Base-by-base conservation (phyloP, 83 land plant genomes). In the Thuja plicata region DNA sequence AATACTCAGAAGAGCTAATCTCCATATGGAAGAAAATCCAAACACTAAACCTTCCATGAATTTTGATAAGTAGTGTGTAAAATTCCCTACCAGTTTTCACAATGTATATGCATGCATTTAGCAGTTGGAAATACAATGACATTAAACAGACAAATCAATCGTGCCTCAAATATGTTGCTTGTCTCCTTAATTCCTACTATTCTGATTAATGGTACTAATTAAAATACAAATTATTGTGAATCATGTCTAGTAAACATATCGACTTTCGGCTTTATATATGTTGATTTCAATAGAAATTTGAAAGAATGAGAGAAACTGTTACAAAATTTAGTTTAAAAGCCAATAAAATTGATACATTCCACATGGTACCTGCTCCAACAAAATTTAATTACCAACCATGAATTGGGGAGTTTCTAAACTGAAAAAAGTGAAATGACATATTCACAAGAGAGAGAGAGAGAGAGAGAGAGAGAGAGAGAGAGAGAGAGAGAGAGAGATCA, bases 21-120 rank as follows among this genome's bases (percentile, higher is more conserved):
- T 91, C 98, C 98, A 96, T 73, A 94, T 94, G 0, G 95, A 92
- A 6, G 93, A 89, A 89, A 96, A 96, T 24, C 97, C 97, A 50
- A 96, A 95, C 88, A 94, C 97, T 89, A 96, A 79, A 7, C 98
- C 98, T 8, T 95, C 98, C 92, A 94, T 38, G 85, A 95, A 96
- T 32, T 95, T 96, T 19, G 97, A 92, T 52, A 96, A 88, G 87
- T 93, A 95, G 80, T 96, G 97, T 13, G 95, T 94, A 87, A 96
- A 96, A 66, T 96, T 96, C n/a, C 98, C 98, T 30, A 92, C 93
- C 96, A 95, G 78, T 57, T 86, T 57, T 30, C 41, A 16, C 73
- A 41, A 48, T 83, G 34, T 46, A 2, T 3, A 83, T 17, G 30
- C 34, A 46, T 46, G 3, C 5, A 27, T 48, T 83, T 27, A 48